A percentile compares a stretch with the other conserved stretches of the same genome.
Conservation (phyloP, 306 rosid species). For the Quillaja saponaria region DNA sequence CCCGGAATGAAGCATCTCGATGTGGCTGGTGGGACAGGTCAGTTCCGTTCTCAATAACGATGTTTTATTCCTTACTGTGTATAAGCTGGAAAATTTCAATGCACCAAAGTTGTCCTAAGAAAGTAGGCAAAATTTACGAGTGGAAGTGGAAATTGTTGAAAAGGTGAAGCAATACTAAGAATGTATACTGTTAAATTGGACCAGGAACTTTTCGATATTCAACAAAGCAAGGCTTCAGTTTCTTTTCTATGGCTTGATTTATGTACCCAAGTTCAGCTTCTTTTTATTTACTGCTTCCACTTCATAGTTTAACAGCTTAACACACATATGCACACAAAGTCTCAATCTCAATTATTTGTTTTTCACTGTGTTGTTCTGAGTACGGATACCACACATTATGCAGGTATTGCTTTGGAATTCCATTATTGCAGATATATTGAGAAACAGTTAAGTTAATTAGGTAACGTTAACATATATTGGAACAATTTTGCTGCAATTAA, state of each 20-base stretch:
- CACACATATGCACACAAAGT: background rate
- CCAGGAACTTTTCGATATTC: background rate
- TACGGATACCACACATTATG: background rate
- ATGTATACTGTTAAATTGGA: conserved; percentile 3
- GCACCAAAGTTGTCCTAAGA: background rate
- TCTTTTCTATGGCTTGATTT: background rate
- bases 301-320: background rate
- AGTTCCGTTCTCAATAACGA: conserved; percentile 15
- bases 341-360: conserved; percentile 7
- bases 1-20: conserved; percentile 98
- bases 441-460: background rate
- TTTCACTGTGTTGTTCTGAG: conserved; percentile 3
- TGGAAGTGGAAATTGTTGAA: background rate
- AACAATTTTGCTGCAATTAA: conserved; percentile 4
- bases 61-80: conserved; percentile 16
- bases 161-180: conserved; percentile 13
- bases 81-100: conserved; percentile 19
- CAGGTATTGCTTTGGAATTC: background rate
- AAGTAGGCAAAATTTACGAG: background rate
- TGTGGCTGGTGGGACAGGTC: conserved; percentile 98
- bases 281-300: background rate
- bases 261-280: too few species aligned
- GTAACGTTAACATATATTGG: conserved; percentile 1
- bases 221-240: background rate
- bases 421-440: background rate